phyloP scores from a whole-genome alignment of 768 basidiomycete genomes.

The Hygrocybe coccinea region DNA sequence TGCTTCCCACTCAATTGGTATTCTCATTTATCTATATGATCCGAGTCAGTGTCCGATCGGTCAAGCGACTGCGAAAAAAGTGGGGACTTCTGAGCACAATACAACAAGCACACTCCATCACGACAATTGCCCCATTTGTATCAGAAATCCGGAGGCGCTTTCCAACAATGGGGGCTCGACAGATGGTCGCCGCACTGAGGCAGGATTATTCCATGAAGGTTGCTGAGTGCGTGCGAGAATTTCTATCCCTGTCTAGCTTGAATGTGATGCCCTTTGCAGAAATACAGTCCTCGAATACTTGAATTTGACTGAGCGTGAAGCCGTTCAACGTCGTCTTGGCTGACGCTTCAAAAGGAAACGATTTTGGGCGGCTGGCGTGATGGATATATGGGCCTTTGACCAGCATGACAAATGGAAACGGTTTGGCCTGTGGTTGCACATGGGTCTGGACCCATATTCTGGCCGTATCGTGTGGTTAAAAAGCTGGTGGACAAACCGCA shows the following conservation, averaged over 20 bases:
- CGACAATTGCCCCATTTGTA: neutral
- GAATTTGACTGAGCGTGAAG: neutral
- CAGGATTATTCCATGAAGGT: slow-evolving; percentile 10
- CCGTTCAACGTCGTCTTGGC: slow-evolving; percentile 17
- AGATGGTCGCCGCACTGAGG: slow-evolving; percentile 1
- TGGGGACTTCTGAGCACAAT: slow-evolving; percentile 7
- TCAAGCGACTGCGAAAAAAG: slow-evolving; percentile 5
- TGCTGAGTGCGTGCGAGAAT: slow-evolving; percentile 11
- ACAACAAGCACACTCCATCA: slow-evolving; percentile 6
- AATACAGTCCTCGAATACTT: neutral
- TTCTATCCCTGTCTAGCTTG: neutral
- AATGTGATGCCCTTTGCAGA: neutral
- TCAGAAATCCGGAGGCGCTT: neutral
- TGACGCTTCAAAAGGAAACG: slow-evolving; percentile 25
- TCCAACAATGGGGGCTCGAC: slow-evolving; percentile 8
- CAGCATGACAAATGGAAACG: slow-evolving; percentile 46
- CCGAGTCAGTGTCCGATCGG: slow-evolving; percentile 2
- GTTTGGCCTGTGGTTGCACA: slow-evolving; percentile 36
- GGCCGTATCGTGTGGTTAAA: slow-evolving; percentile 33
- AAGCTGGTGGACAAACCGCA: slow-evolving; percentile 41
- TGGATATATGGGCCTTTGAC: slow-evolving; percentile 34
- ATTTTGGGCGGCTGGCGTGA: slow-evolving; percentile 41
- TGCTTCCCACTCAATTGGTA: neutral
- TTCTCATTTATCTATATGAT: neutral
- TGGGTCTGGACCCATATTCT: slow-evolving; percentile 33